These are phyloP conservation scores for Paramecium biaurelia DNA, from an alignment of 73 alveolate species.

Conservation along the genomic window DNA sequence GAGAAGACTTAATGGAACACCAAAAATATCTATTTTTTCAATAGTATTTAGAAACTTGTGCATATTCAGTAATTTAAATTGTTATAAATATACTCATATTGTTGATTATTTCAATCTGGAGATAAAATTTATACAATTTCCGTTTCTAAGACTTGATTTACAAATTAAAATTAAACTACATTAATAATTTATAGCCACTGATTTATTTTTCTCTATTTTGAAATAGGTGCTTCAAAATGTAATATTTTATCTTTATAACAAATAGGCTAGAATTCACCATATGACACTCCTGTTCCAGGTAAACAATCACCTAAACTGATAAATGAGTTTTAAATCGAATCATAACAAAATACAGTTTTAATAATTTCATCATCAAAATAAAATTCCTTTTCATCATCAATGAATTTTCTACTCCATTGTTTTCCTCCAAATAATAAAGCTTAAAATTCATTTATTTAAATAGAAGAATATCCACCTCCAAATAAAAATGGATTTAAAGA, in stretches of 20 bases:
- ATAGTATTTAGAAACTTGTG: not conserved
- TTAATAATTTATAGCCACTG: not conserved
- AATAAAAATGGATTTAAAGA: not conserved
- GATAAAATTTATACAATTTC: not conserved
- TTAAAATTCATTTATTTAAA: not conserved
- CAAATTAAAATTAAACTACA: not conserved
- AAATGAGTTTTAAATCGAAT: not conserved
- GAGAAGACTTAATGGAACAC: not conserved
- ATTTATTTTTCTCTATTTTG: not conserved
- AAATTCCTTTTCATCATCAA: not conserved
- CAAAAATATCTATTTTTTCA: not conserved
- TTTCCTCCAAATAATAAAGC: slow-evolving; percentile 11
- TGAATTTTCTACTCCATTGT: not conserved
- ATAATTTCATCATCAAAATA: not conserved
- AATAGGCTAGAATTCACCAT: not conserved
- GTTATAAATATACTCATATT: not conserved
- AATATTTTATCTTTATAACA: not conserved
- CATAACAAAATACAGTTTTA: not conserved
- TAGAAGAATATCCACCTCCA: not conserved
- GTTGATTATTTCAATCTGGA: not conserved
- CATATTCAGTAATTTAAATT: not conserved
- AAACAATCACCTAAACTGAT: slow-evolving; percentile 18
- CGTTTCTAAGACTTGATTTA: not conserved
- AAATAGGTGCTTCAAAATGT: not conserved
- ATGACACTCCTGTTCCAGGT: slow-evolving; percentile 24